Evolutionary conservation across 129 eudicot species (phyloP).

Genomic region (Artemisia argyi): DNA sequence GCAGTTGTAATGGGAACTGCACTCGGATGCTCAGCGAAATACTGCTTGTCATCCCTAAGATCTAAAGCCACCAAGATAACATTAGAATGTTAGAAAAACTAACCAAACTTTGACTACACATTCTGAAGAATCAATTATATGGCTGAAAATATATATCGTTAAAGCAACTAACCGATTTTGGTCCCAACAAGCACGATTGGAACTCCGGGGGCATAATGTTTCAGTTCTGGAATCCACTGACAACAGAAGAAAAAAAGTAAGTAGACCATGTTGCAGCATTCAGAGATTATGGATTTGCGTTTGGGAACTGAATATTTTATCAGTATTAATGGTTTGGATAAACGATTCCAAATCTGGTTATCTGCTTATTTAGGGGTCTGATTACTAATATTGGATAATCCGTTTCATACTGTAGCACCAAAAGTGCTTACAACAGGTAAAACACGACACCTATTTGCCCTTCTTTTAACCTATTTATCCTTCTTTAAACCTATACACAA

Average conservation of each 20-base stretch:
- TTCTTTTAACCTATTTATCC: too few relatives aligned
- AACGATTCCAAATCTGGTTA: too few relatives aligned
- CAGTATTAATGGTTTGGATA: too few relatives aligned
- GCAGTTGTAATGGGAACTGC: constrained; percentile 57
- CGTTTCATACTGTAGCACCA: too few relatives aligned
- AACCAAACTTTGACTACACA: not conserved
- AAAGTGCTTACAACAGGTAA: too few relatives aligned
- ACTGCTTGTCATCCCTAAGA: constrained; percentile 57
- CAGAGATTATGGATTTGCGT: not conserved
- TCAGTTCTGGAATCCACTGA: constrained; percentile 63
- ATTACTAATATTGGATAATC: too few relatives aligned
- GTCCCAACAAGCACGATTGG: constrained; percentile 61
- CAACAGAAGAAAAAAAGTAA: constrained; percentile 7
- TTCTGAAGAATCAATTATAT: not conserved
- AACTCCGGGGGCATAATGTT: constrained; percentile 60
- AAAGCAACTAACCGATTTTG: constrained; percentile 43
- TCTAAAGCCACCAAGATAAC: constrained; percentile 32
- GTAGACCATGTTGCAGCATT: not conserved
- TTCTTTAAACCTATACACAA: too few relatives aligned
- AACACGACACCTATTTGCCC: too few relatives aligned
- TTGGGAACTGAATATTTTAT: too few relatives aligned
- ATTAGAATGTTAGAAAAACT: constrained; percentile 2
- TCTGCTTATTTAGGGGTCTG: too few relatives aligned
- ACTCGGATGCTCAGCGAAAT: constrained; percentile 54
- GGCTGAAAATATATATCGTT: not conserved